A percentile compares a stretch with the other conserved stretches of the same genome.
These are phyloP conservation scores for Nannizziopsis barbatae DNA, from an alignment of 2,329 filamentous ascomycete genomes.

Conservation along the genomic window DNA sequence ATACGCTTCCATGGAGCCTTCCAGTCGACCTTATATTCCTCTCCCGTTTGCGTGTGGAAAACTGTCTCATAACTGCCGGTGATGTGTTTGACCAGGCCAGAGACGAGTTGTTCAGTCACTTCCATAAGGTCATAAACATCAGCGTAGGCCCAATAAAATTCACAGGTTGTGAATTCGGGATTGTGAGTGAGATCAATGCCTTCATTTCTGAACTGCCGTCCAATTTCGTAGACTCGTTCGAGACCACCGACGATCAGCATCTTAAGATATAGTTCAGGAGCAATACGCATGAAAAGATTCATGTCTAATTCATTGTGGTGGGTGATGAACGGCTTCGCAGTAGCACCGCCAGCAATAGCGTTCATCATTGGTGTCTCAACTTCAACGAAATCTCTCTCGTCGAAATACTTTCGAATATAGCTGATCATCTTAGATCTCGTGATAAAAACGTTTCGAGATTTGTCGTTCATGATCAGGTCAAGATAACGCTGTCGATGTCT, in stretches of 20 bases:
- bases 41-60: conserved; percentile 76
- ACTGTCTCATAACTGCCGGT: conserved; percentile 75
- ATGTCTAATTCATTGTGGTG: conserved; percentile 94
- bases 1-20: conserved; percentile 83
- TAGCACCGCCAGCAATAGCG: conserved; percentile 86
- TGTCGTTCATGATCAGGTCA: conserved; percentile 93
- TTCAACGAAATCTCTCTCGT: conserved; percentile 77
- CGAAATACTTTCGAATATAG: conserved; percentile 81
- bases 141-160: conserved; percentile 92
- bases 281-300: conserved; percentile 89
- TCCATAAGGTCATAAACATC: conserved; percentile 87
- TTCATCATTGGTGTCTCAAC: conserved; percentile 98
- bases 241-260: conserved; percentile 88
- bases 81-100: conserved; percentile 74
- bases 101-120: conserved; percentile 86
- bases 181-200: conserved; percentile 89
- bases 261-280: conserved; percentile 94
- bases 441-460: conserved; percentile 69
- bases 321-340: conserved; percentile 86
- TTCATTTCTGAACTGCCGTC: conserved; percentile 91
- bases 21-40: conserved; percentile 90
- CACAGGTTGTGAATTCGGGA: conserved; percentile 93
- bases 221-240: conserved; percentile 90
- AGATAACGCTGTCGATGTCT: conserved; percentile 88
- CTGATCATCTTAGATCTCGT: conserved; percentile 78